Conservation (phyloP, 2,329 filamentous ascomycete species). For the Sporothrix dimorphospora region DNA sequence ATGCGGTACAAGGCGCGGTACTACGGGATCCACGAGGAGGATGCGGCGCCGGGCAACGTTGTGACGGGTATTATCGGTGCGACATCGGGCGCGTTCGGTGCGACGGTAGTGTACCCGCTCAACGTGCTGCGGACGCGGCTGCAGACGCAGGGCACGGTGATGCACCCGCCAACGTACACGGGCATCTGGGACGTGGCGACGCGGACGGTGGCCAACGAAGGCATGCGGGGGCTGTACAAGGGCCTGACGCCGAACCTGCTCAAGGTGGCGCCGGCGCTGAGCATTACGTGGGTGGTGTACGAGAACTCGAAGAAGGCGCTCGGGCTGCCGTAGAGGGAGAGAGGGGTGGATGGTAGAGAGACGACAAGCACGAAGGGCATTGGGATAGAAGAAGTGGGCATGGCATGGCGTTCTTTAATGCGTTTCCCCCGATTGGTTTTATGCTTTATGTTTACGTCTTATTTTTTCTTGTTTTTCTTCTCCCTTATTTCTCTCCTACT, state of each 20-base stretch:
- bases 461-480: background rate
- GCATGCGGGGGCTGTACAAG: conserved; percentile 85
- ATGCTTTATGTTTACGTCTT: background rate
- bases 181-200: conserved; percentile 87
- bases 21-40: conserved; percentile 76
- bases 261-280: conserved; percentile 94
- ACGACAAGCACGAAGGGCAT: background rate
- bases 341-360: background rate
- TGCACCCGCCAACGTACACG: conserved; percentile 87
- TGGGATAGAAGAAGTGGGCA: conserved; percentile 12
- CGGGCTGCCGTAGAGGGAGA: conserved; percentile 47
- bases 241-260: conserved; percentile 92
- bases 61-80: conserved; percentile 87
- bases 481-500: background rate
- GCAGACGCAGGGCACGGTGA: conserved; percentile 91
- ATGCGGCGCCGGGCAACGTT: conserved; percentile 79
- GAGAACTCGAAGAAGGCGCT: conserved; percentile 83
- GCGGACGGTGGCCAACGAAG: conserved; percentile 82
- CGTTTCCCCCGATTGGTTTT: background rate
- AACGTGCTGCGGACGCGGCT: conserved; percentile 90
- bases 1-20: conserved; percentile 70
- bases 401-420: conserved; percentile 16
- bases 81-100: conserved; percentile 87
- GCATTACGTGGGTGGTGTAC: conserved; percentile 92
- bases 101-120: conserved; percentile 90